These are phyloP conservation scores for Calocybe gangraenosa DNA, from an alignment of 768 basidiomycete species.

Conservation along the genomic window DNA sequence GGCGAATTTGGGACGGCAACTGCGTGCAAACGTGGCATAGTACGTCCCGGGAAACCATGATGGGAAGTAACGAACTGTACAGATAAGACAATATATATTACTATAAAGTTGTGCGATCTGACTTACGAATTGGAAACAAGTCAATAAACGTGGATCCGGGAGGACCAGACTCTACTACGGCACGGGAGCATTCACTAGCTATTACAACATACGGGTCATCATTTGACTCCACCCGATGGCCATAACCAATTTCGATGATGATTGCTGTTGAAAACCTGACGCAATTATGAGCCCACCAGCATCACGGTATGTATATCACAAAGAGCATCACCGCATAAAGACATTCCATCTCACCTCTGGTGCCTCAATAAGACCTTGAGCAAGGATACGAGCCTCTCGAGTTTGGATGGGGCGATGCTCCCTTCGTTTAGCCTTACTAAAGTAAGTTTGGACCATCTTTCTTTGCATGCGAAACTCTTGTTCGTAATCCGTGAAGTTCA, in stretches of 20 bases:
- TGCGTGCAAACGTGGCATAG: constrained; percentile 11
- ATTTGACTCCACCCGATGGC: constrained; percentile 11
- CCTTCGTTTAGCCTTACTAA: constrained; percentile 19
- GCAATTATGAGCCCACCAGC: no score
- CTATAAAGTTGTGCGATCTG: neutral
- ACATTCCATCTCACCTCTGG: constrained; percentile 15
- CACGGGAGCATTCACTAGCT: constrained; percentile 2
- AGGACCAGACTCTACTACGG: constrained; percentile 4
- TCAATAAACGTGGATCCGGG: constrained; percentile 15
- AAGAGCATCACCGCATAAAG: constrained; percentile 8
- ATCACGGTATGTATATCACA: no score
- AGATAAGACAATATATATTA: neutral
- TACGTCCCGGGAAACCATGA: constrained; percentile 16
- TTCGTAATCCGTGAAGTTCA: constrained; percentile 20
- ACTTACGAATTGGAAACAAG: constrained; percentile 14
- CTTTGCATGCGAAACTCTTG: constrained; percentile 20
- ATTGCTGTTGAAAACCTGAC: constrained; percentile 14
- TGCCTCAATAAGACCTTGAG: constrained; percentile 22
- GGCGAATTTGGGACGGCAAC: neutral
- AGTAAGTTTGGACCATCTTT: constrained; percentile 16
- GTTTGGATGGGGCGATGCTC: constrained; percentile 23
- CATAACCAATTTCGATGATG: constrained; percentile 17
- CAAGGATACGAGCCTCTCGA: constrained; percentile 26
- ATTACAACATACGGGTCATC: constrained; percentile 14
- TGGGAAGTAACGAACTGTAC: constrained; percentile 14